Percentiles rank a stretch among this genome's conserved stretches.
Conservation (phyloP, 2,329 filamentous ascomycete species). For the Bipolaris sorokiniana region DNA sequence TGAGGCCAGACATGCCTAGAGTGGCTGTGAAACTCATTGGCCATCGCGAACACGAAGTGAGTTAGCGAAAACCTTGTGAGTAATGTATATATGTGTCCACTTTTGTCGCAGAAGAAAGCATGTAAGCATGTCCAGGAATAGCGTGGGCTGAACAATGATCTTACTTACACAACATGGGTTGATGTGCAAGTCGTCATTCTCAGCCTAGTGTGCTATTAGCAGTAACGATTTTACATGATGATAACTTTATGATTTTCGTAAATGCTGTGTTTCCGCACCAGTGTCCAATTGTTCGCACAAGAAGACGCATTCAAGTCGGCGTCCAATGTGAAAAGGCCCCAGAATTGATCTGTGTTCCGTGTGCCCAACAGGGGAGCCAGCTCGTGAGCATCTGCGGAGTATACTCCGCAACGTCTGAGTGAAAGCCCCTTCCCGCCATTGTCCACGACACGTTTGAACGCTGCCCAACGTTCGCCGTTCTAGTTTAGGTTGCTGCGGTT, state of each 20-base stretch:
- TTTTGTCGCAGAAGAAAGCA: background rate
- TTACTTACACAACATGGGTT: background rate
- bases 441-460: background rate
- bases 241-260: background rate
- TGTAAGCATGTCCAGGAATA: background rate
- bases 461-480: constrained; percentile 9
- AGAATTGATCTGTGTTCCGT: constrained; percentile 1
- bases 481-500: background rate
- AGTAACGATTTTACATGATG: background rate
- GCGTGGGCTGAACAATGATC: background rate
- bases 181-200: background rate
- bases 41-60: background rate
- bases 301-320: background rate
- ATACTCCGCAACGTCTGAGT: background rate
- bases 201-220: background rate
- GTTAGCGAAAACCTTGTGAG: background rate
- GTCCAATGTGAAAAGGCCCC: background rate
- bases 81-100: background rate
- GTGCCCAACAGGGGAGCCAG: background rate
- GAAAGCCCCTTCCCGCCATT: background rate
- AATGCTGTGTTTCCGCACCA: background rate
- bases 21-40: background rate
- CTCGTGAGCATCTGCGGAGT: constrained; percentile 5
- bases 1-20: background rate
- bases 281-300: background rate